Evolutionary conservation across 805 yeast species (phyloP), one percentile per base, ranked within the genome.

Genomic region (Monosporozyma aerobia): DNA sequence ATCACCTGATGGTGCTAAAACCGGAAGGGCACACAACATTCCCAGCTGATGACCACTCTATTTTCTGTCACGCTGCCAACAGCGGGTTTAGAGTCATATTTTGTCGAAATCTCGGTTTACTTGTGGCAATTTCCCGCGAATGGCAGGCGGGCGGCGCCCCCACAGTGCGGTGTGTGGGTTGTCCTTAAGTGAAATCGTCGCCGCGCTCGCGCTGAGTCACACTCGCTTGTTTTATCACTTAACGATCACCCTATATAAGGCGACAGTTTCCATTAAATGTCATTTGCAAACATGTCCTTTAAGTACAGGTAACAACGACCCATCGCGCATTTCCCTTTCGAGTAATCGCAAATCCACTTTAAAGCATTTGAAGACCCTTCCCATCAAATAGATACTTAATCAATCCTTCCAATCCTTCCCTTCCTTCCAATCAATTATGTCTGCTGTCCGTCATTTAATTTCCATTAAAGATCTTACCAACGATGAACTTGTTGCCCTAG

Each of bases 381-480:
- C 10, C 25, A 22, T 13, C 22, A 25, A 19, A 19, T 19, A 19
- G 19, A 19, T 19, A 19, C 19, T 19, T 19, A 19, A 2, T 19
- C 19, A 19, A 19, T 19, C 19, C 19, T 19, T 19, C 19, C 19
- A 19, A 19, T 19, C 19, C 19, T 19, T 19, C 19, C 19, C 19
- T 19, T 19, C 19, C 19, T 19, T 19, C 19, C 35, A 35, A 14
- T 35, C 16, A 35, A 30, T 23, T 13, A 37, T 40, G 32, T 25
- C 56, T 23, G 32, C 56, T 29, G 63, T 68, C 50, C 76, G 95
- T 68, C 97, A 92, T 68, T 75, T 94, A 64, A 77, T 87, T 23
- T 85, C 88, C 29, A 94, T 90, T 61, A 80, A 86, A 25, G 95
- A 90, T 62, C 76, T 94, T 53, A 67, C 87, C 7, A 78, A 83